Conservation (phyloP, 2,329 filamentous ascomycete genomes). For the Stagonosporopsis cucurbitacearum region DNA sequence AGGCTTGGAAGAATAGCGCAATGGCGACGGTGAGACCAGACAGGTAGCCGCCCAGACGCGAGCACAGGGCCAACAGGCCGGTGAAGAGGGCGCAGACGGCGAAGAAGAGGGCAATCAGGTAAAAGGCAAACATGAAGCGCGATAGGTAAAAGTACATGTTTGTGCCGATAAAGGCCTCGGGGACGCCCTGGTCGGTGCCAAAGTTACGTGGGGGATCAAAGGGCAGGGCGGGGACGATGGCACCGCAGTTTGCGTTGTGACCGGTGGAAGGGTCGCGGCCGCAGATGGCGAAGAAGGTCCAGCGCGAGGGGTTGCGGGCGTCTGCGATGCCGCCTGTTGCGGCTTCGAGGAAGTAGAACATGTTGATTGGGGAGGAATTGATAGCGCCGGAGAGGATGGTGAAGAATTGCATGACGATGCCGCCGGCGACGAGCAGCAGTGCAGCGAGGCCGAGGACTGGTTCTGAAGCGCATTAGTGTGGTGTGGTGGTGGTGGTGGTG, state of each 20-base stretch:
- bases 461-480: conserved; percentile 50
- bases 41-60: conserved; percentile 72
- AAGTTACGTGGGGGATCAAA: conserved; percentile 72
- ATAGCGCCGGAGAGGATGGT: conserved; percentile 67
- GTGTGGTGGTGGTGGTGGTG: not conserved
- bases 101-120: conserved; percentile 84
- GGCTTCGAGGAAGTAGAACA: conserved; percentile 86
- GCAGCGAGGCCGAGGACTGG: conserved; percentile 62
- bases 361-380: conserved; percentile 65
- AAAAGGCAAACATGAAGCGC: conserved; percentile 92
- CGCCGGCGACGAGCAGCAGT: conserved; percentile 67
- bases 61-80: conserved; percentile 72
- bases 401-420: conserved; percentile 69
- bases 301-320: conserved; percentile 68
- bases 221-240: conserved; percentile 66
- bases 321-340: conserved; percentile 72
- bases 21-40: conserved; percentile 64
- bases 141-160: conserved; percentile 82
- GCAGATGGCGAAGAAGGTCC: conserved; percentile 91
- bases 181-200: conserved; percentile 60
- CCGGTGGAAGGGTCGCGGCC: conserved; percentile 59
- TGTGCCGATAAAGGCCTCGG: conserved; percentile 59
- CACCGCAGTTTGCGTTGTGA: conserved; percentile 67
- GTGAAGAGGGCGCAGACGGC: conserved; percentile 70
- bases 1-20: conserved; percentile 72